These are phyloP conservation scores for Talaromyces sp. DNA, from an alignment of 2,329 filamentous ascomycete genomes.

Conservation along the genomic window DNA sequence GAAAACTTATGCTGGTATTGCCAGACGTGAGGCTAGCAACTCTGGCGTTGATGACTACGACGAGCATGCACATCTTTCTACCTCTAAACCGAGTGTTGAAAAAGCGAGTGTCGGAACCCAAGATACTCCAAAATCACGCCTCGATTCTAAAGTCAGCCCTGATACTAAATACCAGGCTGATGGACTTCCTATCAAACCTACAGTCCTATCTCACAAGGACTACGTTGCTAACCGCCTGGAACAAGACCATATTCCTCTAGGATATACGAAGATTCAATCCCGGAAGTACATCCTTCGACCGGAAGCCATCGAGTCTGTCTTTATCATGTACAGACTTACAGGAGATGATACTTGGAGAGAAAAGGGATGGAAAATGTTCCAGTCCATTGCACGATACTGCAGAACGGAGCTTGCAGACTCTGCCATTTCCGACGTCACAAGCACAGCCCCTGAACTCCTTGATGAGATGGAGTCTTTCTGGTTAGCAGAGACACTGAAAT, in stretches of 20 bases:
- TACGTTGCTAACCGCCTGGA: conserved; percentile 39
- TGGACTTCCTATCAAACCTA: conserved; percentile 21
- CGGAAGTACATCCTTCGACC: conserved; percentile 51
- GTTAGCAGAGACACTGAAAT: conserved; percentile 54
- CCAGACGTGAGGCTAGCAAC: conserved; percentile 1
- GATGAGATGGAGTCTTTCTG: conserved; percentile 76
- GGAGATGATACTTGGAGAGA: conserved; percentile 64
- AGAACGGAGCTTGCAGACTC: conserved; percentile 62
- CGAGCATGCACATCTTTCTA: conserved; percentile 15
- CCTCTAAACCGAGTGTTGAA: conserved; percentile 6
- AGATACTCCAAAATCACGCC: conserved; percentile 2
- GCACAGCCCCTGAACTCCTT: conserved; percentile 40
- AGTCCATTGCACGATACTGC: conserved; percentile 60
- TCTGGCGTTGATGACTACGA: conserved; percentile 12
- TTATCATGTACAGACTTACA: conserved; percentile 72
- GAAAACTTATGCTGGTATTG: neutral
- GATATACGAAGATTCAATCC: conserved; percentile 39
- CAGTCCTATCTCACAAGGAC: conserved; percentile 38
- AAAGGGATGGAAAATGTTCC: conserved; percentile 73
- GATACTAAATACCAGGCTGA: conserved; percentile 15
- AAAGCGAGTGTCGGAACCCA: conserved; percentile 5
- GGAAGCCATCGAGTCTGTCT: conserved; percentile 78
- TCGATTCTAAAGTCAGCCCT: conserved; percentile 12
- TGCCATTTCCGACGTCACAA: conserved; percentile 64
- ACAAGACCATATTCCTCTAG: conserved; percentile 43